Evolutionary conservation across 768 basidiomycete species (phyloP), one percentile per base, ranked within the genome.

Genomic region (Amanita polypyramis): DNA sequence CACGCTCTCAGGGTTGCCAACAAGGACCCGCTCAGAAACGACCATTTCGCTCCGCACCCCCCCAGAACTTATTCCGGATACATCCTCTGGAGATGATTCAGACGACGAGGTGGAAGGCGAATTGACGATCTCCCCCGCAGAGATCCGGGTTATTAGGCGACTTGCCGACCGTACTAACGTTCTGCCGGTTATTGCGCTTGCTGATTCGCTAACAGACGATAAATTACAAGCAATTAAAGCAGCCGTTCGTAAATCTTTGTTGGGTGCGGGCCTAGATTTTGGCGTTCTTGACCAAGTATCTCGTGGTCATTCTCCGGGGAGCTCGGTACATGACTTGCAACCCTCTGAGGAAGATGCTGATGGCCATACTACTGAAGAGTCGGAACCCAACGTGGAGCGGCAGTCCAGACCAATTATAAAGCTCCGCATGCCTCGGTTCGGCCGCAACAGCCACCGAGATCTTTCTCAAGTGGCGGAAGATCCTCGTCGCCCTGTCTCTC

Each of bases 141-240:
- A 92, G 60, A 74, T 92, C 54, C 77, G 79, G 43, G 85, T 90
- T 55, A 82, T 93, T 55, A 75, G 76, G 34, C 76, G 90, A 44
- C 74, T 93, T 32, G 74, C 85, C 17, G 71, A 73, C 17, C 80
- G 88, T 49, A 74, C 76, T 51, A 92, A 93, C 58, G 75, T 93
- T 15, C 75, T 93, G 43, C 90, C 90, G 40, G 77, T 92, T 45
- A 75, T 93, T 53, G 83, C 84, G 11, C 82, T 70, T 51, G 73
- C 88, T 2, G 90, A 93, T 63, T 87, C 86, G 33, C 70, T 93
- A 51, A 92, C 90, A 32, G 84, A 92, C 58, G 82, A 80, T 52
- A 82, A 76, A 54, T 70, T 93, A 48, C 63, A 64, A 38, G 75
- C 77, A 39, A 72, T 90, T 43, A 91, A 90, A 69, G 42, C 38